A percentile compares a stretch with the other conserved stretches of the same genome.
These are phyloP conservation scores for Chrysoporthe puriensis DNA, from an alignment of 2,329 filamentous ascomycete species.

Conservation along the genomic window DNA sequence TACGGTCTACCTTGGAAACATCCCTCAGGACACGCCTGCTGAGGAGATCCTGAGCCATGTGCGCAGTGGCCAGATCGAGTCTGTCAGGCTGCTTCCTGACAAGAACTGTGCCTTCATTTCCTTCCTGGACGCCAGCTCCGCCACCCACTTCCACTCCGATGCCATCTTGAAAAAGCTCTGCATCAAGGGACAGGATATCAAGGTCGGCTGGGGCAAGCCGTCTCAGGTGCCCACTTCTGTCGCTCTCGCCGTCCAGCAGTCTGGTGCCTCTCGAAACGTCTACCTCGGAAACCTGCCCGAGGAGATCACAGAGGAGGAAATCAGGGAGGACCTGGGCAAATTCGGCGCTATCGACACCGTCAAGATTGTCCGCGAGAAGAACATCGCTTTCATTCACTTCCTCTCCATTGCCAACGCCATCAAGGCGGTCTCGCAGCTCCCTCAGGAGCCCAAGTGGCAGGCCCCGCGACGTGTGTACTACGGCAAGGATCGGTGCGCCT, in stretches of 20 bases:
- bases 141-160: conserved; percentile 98
- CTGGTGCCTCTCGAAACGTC: conserved; percentile 93
- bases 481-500: conserved; percentile 96
- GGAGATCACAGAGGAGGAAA: conserved; percentile 86
- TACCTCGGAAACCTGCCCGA: conserved; percentile 94
- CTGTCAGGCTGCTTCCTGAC: conserved; percentile 92
- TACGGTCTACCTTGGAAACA: conserved; percentile 97
- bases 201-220: conserved; percentile 98
- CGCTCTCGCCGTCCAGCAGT: conserved; percentile 96
- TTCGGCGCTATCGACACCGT: conserved; percentile 96
- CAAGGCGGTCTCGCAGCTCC: conserved; percentile 95
- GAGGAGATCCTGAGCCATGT: conserved; percentile 98
- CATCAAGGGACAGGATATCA: conserved; percentile 98
- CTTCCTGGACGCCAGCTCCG: conserved; percentile 95
- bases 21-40: conserved; percentile 94
- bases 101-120: conserved; percentile 99
- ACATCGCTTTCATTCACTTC: conserved; percentile 97
- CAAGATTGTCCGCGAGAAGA: conserved; percentile 97
- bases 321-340: conserved; percentile 93
- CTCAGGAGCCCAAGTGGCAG: conserved; percentile 97
- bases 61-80: conserved; percentile 96
- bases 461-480: conserved; percentile 95
- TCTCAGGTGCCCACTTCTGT: conserved; percentile 98
- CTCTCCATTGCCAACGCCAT: conserved; percentile 96
- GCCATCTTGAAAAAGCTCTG: conserved; percentile 99